Evolutionary conservation across 1,139 yeast genomes (phyloP), one percentile per base, ranked within the genome.

Genomic region (Pichia sp.): DNA sequence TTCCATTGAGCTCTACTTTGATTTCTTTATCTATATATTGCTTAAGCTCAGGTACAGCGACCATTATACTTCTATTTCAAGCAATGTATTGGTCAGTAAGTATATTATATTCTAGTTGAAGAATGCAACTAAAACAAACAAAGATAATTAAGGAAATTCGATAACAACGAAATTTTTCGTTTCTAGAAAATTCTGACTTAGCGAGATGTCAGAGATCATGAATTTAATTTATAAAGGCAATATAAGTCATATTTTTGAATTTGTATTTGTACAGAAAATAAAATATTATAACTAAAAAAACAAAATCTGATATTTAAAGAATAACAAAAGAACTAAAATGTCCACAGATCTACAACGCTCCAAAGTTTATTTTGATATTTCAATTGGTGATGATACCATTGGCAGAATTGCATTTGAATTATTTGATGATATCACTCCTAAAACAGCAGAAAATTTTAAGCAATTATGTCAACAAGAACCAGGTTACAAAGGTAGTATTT

Each of bases 361-460:
- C 16, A 79, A 76, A 66, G 87, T 86, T 26, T 89, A 65, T 63
- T 80, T 89, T 56, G 96, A 87, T 58, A 71, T 87, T 50, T 65
- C 89, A 9, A 79, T 84, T 54, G 85, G 82, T 43, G 82, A 74
- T 32, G 72, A 68, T 46, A 69, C 78, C 6, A 72, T 76, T 51
- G 96, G 96, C 32, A 76, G 94, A 56, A 73, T 84, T 32, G 82
- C 80, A 6, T 83, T 87, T 61, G 87, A 86, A 60, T 70, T 89
- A 42, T 89, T 73, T 70, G 70, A 73, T 53, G 96, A 86, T 55
- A 73, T 83, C 12, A 96, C 87, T 5, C 98, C 98, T 43, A 85
- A 81, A 64, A 92, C 98, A 0, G 86, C 94, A 6, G 97, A 87
- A 58, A 92, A 92, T 68, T 92, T 94, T 73, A 76, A 90, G 52